Conservation (phyloP, 2,329 filamentous ascomycete species). For the Penicillium sp. region DNA sequence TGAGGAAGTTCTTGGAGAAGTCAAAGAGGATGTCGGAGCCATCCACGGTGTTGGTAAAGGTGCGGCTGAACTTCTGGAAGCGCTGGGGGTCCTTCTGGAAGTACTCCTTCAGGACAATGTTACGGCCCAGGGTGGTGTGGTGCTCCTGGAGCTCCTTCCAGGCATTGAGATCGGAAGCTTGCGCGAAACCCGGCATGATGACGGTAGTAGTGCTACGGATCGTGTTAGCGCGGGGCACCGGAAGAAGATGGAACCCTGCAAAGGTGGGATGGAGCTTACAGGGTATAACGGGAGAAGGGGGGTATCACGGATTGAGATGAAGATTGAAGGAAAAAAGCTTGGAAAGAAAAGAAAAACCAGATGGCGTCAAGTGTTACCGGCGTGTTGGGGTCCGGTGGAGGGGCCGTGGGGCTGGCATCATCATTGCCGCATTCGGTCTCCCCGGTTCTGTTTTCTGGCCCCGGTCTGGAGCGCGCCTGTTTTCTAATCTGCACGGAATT, state of each 20-base stretch:
- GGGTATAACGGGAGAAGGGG: slow-evolving; percentile 4
- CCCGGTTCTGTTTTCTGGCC: neutral
- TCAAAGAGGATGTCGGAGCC: slow-evolving; percentile 90
- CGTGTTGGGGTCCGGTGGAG: slow-evolving; percentile 30
- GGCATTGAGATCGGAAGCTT: slow-evolving; percentile 78
- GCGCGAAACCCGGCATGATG: slow-evolving; percentile 51
- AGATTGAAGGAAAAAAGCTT: slow-evolving; percentile 6
- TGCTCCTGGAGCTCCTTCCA: slow-evolving; percentile 92
- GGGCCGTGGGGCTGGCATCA: slow-evolving; percentile 31
- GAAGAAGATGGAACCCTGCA: neutral
- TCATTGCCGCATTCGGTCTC: slow-evolving; percentile 24
- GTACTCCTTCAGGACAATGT: slow-evolving; percentile 88
- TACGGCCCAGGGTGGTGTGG: slow-evolving; percentile 80
- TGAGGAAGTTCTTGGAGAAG: slow-evolving; percentile 98
- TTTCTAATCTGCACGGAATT: slow-evolving; percentile 3
- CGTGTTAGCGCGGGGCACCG: slow-evolving; percentile 30
- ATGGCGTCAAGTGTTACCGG: slow-evolving; percentile 24
- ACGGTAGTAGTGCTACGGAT: slow-evolving; percentile 12
- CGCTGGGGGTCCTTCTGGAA: slow-evolving; percentile 85
- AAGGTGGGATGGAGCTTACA: neutral
- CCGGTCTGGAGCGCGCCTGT: slow-evolving; percentile 15
- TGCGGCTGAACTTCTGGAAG: slow-evolving; percentile 86
- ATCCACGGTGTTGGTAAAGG: slow-evolving; percentile 75
- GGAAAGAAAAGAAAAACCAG: neutral
- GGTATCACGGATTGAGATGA: slow-evolving; percentile 11